Conservation (phyloP, 495 filamentous ascomycete species). For the Penicillium parvum region DNA sequence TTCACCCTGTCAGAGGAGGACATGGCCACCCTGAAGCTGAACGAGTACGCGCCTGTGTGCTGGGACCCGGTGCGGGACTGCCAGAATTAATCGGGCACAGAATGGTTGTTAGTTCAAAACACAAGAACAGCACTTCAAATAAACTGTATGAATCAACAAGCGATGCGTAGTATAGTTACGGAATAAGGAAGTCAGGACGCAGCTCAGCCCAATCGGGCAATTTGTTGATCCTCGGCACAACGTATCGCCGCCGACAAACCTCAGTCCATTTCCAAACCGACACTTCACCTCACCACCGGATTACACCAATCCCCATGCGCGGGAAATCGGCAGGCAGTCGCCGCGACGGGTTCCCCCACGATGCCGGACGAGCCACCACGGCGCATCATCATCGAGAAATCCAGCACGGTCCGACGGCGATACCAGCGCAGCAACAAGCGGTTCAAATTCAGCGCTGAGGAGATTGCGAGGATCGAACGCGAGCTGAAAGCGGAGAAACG, state of each 20-base stretch:
- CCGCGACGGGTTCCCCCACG: conserved; percentile 20
- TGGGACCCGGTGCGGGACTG: conserved; percentile 67
- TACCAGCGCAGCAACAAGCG: conserved; percentile 48
- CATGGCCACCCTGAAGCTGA: conserved; percentile 52
- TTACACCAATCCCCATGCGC: conserved; percentile 13
- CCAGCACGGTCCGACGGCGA: conserved; percentile 38
- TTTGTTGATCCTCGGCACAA: conserved; percentile 34
- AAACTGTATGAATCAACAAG: too few relatives aligned
- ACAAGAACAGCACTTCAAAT: too few relatives aligned
- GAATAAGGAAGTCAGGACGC: not conserved
- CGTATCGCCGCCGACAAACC: conserved; percentile 27
- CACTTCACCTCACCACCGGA: too few relatives aligned
- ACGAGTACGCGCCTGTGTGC: conserved; percentile 55
- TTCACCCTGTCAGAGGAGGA: conserved; percentile 66
- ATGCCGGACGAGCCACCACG: conserved; percentile 40
- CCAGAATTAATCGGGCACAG: too few relatives aligned
- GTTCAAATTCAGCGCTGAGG: conserved; percentile 37
- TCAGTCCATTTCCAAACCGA: not conserved
- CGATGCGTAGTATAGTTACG: too few relatives aligned
- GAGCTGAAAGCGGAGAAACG: conserved; percentile 38
- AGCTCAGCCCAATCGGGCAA: conserved; percentile 15
- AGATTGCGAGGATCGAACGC: conserved; percentile 42
- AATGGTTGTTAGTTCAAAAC: too few relatives aligned
- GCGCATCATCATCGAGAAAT: conserved; percentile 45
- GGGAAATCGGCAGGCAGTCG: conserved; percentile 13